These are phyloP conservation scores for Ceratocystis cacaofunesta DNA, from an alignment of 2,329 filamentous ascomycete species.

Conservation along the genomic window DNA sequence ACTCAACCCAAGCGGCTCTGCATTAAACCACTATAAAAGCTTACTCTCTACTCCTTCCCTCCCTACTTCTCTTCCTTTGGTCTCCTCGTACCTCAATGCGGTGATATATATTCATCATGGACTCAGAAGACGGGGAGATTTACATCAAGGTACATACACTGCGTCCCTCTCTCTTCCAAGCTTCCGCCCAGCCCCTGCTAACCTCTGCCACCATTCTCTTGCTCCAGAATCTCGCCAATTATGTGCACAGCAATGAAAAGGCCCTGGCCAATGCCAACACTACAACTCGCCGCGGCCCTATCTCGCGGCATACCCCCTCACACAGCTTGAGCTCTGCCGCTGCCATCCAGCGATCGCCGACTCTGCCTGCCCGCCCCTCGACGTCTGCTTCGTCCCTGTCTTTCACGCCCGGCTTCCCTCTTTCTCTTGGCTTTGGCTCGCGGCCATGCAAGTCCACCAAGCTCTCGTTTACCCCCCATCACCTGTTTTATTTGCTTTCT, in stretches of 20 bases:
- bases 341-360: slow-evolving; percentile 36
- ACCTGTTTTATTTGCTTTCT: slow-evolving; percentile 90
- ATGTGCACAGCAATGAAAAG: slow-evolving; percentile 94
- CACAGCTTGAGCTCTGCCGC: slow-evolving; percentile 47
- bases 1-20: neutral
- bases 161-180: neutral
- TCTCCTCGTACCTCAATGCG: slow-evolving; percentile 14
- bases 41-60: neutral
- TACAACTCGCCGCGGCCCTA: slow-evolving; percentile 52
- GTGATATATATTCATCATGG: slow-evolving; percentile 42
- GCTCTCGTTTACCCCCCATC: slow-evolving; percentile 83
- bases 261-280: slow-evolving; percentile 91
- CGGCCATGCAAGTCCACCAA: slow-evolving; percentile 78
- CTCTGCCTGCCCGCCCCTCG: slow-evolving; percentile 45
- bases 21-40: neutral
- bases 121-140: slow-evolving; percentile 77
- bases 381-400: slow-evolving; percentile 56
- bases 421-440: slow-evolving; percentile 74
- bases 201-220: slow-evolving; percentile 15
- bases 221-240: slow-evolving; percentile 78
- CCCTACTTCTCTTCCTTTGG: neutral
- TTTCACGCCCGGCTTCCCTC: slow-evolving; percentile 71
- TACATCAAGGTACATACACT: slow-evolving; percentile 60
- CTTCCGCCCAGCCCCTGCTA: neutral
- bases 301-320: slow-evolving; percentile 52